Base-by-base conservation (phyloP, 2,329 filamentous ascomycete genomes). In the Fusarium dimerum region DNA sequence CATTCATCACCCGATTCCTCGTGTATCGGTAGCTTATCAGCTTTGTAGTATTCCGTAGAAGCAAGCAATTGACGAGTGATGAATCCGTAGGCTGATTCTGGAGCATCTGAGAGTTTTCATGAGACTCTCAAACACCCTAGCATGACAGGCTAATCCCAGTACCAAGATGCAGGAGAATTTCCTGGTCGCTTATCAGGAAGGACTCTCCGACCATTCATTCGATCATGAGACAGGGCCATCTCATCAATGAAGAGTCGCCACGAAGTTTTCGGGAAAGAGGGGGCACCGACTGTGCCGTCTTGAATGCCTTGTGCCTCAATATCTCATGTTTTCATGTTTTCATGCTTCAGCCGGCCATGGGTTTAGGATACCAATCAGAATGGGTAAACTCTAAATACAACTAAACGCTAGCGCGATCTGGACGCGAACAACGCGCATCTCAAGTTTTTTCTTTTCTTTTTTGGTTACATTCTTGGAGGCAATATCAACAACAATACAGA, bases 221-320 rank as follows among this genome's bases (percentile, higher is more conserved):
- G 60, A 54, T 50, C 45, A 50, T 46, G 46, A 49, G 54, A 41
- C 45, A 54, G 50, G 42, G 46, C 41, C 38, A 53, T 41, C 39
- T 62, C 50, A 56, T 50, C 54, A 60, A 63, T 55, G 62, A 58
- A 42, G 48, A 52, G 47, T 52, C 60, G 62, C 51, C 52, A 60
- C 62, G 51, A 57, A 64, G 57, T 52, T 52, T 26, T 49, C 50
- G 54, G 32, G 32, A 36, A 15, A 15, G 32, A 26, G 20, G 20
- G 20, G 20, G 20, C 20, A 7, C 20, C 20, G 44, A 56, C 56
- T 52, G 64, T 48, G 53, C 54, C 48, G 49, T 56, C 57, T 62
- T 60, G 52, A 57, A 52, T 46, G 51, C 47, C 50, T 54, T 47
- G 53, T 64, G 56, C 60, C 57, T 57, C 50, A 30, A 30, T 45